Base-by-base conservation (phyloP, 352 stramenopile genomes). In the Globisporangium radiosum region DNA sequence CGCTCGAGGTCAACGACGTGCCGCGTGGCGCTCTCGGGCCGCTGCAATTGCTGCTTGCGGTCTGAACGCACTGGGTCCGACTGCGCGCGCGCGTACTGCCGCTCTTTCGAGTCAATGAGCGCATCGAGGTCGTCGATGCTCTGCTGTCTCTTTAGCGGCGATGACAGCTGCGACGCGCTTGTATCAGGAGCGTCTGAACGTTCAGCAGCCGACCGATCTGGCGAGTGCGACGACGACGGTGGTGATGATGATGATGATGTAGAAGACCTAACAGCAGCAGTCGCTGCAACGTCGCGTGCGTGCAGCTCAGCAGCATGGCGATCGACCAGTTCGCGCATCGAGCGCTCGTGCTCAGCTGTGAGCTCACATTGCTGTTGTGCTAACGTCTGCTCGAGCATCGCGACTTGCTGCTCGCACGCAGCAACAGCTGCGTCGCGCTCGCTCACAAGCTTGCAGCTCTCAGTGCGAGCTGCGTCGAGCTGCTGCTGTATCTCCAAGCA, bases 61-160 rank as follows among this genome's bases (percentile, higher is more conserved):
- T 40, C 52, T 2, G 84, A 55, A 8, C 7, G 58, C 25, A 33
- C 25, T 33, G 70, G 33, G 63, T 69, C 36, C 79, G 72, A 3
- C 57, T 33, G 43, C 11, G n/a, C 43, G 43, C 43, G 43, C 7
- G 47, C 33, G 44, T 71, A 74, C 17, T 63, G 65, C 5, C 60
- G 56, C 54, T 80, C 67, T 43, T 78, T 81, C 5, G 62, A 66
- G 44, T 62, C 52, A 9, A 76, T 71, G 17, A 83, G 45, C 45
- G 66, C 71, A 8, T 80, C 74, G 3, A 83, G 47, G 5, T 80
- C 62, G 0, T 73, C 47, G 38, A 81, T 79, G 54, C 62, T 74
- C 33, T 72, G 56, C 25, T 83, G 73, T 33, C 25, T 33, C 37
- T 43, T 45, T 2, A 17, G 47, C 33, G 47, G 56, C 43, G 7